These are phyloP conservation scores for Chytriomyces sp. DNA, from an alignment of 192 early-diverging fungal species.

Conservation along the genomic window DNA sequence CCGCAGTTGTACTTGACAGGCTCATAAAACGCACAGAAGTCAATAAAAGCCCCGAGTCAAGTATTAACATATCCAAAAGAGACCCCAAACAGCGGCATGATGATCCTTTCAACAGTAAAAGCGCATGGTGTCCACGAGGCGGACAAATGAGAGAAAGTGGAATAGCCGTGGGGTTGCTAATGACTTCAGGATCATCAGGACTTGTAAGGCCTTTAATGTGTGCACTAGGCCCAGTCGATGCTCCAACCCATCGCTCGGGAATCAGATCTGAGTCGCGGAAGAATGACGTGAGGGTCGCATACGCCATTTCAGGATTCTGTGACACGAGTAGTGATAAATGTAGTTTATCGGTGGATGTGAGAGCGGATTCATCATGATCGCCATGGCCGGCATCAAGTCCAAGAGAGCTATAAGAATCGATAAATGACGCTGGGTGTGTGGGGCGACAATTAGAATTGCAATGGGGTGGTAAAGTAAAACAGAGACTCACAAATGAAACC, in stretches of 20 bases:
- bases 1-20: neutral
- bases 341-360: neutral
- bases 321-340: slow-evolving; percentile 15
- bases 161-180: slow-evolving; percentile 1
- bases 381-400: neutral
- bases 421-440: neutral
- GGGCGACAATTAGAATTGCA: neutral
- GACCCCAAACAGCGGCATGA: neutral
- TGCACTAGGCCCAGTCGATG: neutral
- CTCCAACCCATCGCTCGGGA: neutral
- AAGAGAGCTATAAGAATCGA: slow-evolving; percentile 13
- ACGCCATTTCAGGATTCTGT: slow-evolving; percentile 13
- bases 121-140: slow-evolving; percentile 1
- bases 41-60: too few relatives aligned
- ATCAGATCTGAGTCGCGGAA: slow-evolving; percentile 17
- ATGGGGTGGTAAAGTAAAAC: neutral
- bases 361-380: neutral
- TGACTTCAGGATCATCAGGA: slow-evolving; percentile 1
- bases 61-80: too few relatives aligned
- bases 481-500: slow-evolving; percentile 8
- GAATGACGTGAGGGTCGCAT: slow-evolving; percentile 18
- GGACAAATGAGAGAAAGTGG: slow-evolving; percentile 14
- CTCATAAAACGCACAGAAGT: neutral
- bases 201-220: neutral
- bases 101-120: neutral